Evolutionary conservation across 2,329 filamentous ascomycete species (phyloP).

Genomic region (Trichoderma sp.): DNA sequence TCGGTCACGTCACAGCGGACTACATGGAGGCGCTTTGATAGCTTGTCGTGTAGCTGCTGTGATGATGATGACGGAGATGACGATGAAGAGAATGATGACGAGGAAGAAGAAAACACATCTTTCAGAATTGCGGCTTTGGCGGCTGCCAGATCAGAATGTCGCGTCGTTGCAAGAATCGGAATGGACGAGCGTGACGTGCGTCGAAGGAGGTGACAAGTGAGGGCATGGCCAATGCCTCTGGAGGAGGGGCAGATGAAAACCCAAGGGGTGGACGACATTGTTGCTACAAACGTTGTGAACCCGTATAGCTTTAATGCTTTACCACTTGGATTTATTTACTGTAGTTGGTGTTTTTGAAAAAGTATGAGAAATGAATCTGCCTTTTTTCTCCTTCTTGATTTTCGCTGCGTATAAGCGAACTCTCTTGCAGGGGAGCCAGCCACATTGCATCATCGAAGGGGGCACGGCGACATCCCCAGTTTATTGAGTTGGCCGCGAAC

Average conservation of each 20-base stretch:
- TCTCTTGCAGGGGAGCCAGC: not conserved
- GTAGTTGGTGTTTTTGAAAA: not conserved
- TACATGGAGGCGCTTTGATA: slow-evolving; percentile 46
- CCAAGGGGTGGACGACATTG: slow-evolving; percentile 53
- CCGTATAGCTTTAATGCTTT: not conserved
- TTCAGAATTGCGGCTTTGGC: slow-evolving; percentile 44
- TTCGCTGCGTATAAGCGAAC: not conserved
- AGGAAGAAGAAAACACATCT: slow-evolving; percentile 32
- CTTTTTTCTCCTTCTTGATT: not conserved
- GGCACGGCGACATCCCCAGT: not conserved
- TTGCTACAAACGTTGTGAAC: not conserved
- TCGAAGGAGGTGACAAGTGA: slow-evolving; percentile 52
- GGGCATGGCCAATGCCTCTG: slow-evolving; percentile 53
- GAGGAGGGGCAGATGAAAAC: slow-evolving; percentile 53
- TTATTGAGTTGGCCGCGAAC: not conserved
- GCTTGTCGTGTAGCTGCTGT: slow-evolving; percentile 21
- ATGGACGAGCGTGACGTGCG: slow-evolving; percentile 48
- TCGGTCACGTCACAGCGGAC: slow-evolving; percentile 55
- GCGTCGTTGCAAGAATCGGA: slow-evolving; percentile 54
- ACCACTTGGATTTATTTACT: not conserved
- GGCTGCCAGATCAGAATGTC: slow-evolving; percentile 40
- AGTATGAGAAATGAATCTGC: not conserved
- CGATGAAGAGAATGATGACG: not conserved
- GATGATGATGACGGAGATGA: not conserved
- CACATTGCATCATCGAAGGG: not conserved